phyloP scores from a whole-genome alignment of 306 rosid genomes.

The Senna siamea region DNA sequence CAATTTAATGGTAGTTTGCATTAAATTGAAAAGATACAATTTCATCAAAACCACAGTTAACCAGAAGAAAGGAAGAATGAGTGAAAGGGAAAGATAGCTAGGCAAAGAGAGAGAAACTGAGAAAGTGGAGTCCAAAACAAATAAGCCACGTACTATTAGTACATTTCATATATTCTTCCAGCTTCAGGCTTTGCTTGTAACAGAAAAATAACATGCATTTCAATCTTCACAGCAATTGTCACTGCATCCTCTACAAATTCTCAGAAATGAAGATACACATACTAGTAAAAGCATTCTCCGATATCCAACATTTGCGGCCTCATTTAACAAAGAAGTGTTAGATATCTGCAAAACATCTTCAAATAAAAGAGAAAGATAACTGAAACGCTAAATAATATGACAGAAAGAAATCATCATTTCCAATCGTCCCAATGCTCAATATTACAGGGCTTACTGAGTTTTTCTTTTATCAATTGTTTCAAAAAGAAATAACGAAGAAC shows the following conservation, averaged over 20 bases:
- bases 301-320: conserved; percentile 38
- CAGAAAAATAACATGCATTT: neutral
- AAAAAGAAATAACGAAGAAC: no score
- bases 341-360: neutral
- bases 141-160: conserved; percentile 38
- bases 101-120: neutral
- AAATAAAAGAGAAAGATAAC: neutral
- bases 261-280: conserved; percentile 18
- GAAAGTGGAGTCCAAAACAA: neutral
- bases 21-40: no score
- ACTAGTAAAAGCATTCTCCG: conserved; percentile 35
- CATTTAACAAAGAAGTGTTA: neutral
- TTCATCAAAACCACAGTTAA: neutral
- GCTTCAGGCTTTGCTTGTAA: conserved; percentile 46
- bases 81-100: neutral
- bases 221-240: neutral
- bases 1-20: neutral
- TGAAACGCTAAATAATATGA: neutral
- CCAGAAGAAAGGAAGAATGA: neutral
- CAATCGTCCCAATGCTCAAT: neutral
- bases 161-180: conserved; percentile 39
- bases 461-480: neutral
- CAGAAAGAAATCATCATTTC: neutral
- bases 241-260: neutral
- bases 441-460: neutral